Evolutionary conservation across 2,329 filamentous ascomycete species (phyloP).

Genomic region (Pseudogymnoascus sp.): DNA sequence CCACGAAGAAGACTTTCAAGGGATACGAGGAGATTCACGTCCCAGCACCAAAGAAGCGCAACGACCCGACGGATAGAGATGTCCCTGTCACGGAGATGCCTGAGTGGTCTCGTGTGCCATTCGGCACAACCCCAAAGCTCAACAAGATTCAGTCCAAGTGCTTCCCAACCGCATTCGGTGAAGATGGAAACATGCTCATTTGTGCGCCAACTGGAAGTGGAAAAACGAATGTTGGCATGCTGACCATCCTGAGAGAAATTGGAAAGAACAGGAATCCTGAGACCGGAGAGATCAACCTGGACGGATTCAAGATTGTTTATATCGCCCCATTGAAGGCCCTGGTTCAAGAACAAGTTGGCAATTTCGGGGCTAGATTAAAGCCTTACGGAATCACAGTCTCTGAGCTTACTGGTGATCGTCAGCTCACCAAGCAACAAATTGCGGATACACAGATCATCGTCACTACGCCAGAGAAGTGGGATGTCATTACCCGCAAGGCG

Average conservation of each 20-base stretch:
- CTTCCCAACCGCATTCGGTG: conserved; percentile 80
- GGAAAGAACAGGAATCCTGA: conserved; percentile 85
- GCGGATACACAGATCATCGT: conserved; percentile 97
- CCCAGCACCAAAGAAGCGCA: conserved; percentile 80
- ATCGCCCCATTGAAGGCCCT: conserved; percentile 93
- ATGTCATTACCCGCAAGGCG: conserved; percentile 96
- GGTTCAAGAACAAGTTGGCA: conserved; percentile 96
- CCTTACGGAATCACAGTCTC: conserved; percentile 86
- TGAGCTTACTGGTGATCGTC: conserved; percentile 95
- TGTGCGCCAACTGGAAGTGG: conserved; percentile 95
- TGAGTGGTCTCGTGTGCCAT: conserved; percentile 82
- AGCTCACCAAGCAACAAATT: conserved; percentile 97
- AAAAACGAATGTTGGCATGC: conserved; percentile 98
- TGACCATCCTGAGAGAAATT: conserved; percentile 91
- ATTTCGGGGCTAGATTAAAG: conserved; percentile 86
- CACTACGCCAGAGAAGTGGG: conserved; percentile 97
- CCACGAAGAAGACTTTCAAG: conserved; percentile 91
- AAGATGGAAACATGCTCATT: conserved; percentile 95
- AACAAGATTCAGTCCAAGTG: conserved; percentile 96
- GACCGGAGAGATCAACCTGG: conserved; percentile 89
- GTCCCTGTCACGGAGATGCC: conserved; percentile 83
- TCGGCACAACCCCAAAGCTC: conserved; percentile 75
- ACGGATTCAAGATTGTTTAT: conserved; percentile 97
- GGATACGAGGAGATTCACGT: conserved; percentile 99
- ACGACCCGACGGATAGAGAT: conserved; percentile 68